These are phyloP conservation scores for Radiomyces spectabilis DNA, from an alignment of 192 early-diverging fungal species.

Conservation along the genomic window DNA sequence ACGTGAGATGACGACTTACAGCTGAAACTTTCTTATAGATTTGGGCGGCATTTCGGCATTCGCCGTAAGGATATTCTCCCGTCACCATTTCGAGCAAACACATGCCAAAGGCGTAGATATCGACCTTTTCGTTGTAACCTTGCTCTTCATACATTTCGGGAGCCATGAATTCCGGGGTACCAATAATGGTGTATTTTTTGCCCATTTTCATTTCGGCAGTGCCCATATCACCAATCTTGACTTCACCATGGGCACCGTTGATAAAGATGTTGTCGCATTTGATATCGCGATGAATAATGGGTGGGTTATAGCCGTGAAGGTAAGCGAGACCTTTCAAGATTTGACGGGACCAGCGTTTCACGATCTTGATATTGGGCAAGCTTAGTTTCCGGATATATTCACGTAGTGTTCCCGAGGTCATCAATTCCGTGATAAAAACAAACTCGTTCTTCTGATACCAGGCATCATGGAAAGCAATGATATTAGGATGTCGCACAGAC, in stretches of 20 bases:
- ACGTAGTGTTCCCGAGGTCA: constrained; percentile 80
- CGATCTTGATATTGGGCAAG: constrained; percentile 58
- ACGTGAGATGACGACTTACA: constrained; percentile 22
- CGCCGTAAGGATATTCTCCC: constrained; percentile 80
- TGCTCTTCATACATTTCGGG: constrained; percentile 86
- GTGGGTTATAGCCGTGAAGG: constrained; percentile 65
- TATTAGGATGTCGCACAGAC: constrained; percentile 72
- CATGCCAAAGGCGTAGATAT: constrained; percentile 90
- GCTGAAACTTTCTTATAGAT: constrained; percentile 74
- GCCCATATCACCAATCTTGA: constrained; percentile 84
- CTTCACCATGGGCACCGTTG: constrained; percentile 79
- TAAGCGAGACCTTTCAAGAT: constrained; percentile 75
- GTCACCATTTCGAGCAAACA: constrained; percentile 68
- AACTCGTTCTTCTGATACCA: constrained; percentile 61
- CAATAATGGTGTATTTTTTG: constrained; percentile 79
- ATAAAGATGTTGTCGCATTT: constrained; percentile 82
- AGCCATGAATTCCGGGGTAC: constrained; percentile 83
- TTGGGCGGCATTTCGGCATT: constrained; percentile 78
- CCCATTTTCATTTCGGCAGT: constrained; percentile 82
- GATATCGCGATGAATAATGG: constrained; percentile 76
- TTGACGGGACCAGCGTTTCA: constrained; percentile 75
- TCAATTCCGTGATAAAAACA: constrained; percentile 82
- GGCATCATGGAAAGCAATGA: constrained; percentile 67
- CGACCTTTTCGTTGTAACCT: constrained; percentile 78
- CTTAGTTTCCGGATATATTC: constrained; percentile 66